Evolutionary conservation across 306 rosid genomes (phyloP).

Genomic region (Vicia sativa): DNA sequence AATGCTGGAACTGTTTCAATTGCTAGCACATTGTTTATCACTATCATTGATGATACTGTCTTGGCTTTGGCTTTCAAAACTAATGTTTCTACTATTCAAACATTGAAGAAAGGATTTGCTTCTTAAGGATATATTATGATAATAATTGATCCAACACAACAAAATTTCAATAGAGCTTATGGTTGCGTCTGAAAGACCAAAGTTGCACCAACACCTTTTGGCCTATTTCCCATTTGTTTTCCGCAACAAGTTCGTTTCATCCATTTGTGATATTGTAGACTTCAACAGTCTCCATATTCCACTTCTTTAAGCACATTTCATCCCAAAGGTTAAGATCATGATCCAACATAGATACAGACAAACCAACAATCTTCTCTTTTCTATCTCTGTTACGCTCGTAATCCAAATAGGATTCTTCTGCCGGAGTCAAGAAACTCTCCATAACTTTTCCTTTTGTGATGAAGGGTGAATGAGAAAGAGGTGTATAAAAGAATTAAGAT

Average conservation of each 20-base stretch:
- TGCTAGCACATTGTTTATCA: slow-evolving; percentile 43
- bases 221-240: not conserved
- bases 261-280: not conserved
- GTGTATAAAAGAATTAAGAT: too few species aligned
- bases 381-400: not conserved
- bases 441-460: not conserved
- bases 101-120: slow-evolving; percentile 50
- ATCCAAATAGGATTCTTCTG: not conserved
- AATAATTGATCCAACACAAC: not conserved
- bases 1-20: slow-evolving; percentile 50
- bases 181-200: too few species aligned
- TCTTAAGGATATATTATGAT: not conserved
- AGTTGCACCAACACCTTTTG: too few species aligned
- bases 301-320: not conserved
- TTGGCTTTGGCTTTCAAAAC: slow-evolving; percentile 61
- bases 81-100: slow-evolving; percentile 44
- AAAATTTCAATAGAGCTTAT: not conserved
- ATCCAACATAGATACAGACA: not conserved
- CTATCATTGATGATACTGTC: slow-evolving; percentile 46
- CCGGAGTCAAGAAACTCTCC: not conserved
- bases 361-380: not conserved
- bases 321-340: too few species aligned
- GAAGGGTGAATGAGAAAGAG: too few species aligned
- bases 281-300: not conserved
- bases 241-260: not conserved